Evolutionary conservation across 305 asterid species (phyloP), one percentile per base, ranked within the genome.

Genomic region (Striga hermonthica): DNA sequence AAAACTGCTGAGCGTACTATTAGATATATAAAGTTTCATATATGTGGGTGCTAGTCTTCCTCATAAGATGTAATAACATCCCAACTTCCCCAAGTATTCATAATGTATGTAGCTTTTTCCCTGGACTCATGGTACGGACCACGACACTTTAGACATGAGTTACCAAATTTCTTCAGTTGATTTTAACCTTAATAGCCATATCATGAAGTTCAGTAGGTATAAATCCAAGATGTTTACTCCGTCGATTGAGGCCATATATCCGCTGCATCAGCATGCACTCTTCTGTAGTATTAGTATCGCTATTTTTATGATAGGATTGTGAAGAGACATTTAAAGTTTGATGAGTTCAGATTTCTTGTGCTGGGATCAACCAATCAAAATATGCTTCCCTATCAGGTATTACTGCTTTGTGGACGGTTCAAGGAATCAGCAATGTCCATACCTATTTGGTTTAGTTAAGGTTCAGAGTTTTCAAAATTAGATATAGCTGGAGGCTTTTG

Each of bases 1-100:
- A 53, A 53, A 56, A 28, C 67, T 57, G 44, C 50, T 39, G 38
- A 10, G 63, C 58, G 57, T 55, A n/a, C n/a, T n/a, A 44, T 47
- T 48, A 12, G 22, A 67, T 67, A 41, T 49, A 36, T 65, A 36
- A 15, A 10, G 9, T 37, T 56, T 44, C 28, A 53, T 16, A 34
- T 52, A n/a, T 7, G 9, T 35, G 35, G 58, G n/a, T 53, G 35
- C 35, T 55, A 56, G 15, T 9, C 16, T 9, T 67, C 44, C 38
- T 34, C 34, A 35, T 43, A 35, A 57, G 43, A 38, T 59, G 15
- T 55, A 35, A 35, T 7, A 9, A 57, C 55, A 60, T 31, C 53
- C 34, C 31, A 22, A 22, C 1, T 22, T 22, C 31, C 31, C 31
- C 39, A 12, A 28, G 55, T 52, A 52, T 16, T 34, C 7, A 13